Percentiles rank a stretch among this genome's conserved stretches.
Conservation (phyloP, 1,284 basidiomycete genomes). For the Veloporphyrellus conicus region DNA sequence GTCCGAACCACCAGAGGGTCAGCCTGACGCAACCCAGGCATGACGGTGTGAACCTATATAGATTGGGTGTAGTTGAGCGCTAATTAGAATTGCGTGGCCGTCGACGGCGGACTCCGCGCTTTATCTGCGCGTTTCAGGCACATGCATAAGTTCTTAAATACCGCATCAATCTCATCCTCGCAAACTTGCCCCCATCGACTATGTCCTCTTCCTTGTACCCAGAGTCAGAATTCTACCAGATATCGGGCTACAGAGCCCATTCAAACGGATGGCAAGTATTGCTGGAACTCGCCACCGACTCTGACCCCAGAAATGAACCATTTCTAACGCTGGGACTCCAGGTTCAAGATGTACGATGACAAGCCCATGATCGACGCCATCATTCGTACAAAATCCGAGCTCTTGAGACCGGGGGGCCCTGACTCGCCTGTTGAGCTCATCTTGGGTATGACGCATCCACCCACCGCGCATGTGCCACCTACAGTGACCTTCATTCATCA, state of each 20-base stretch:
- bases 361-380: constrained; percentile 17
- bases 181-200: too few relatives aligned
- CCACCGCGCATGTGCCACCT: background rate
- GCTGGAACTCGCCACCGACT: background rate
- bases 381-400: background rate
- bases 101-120: too few relatives aligned
- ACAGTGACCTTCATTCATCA: background rate
- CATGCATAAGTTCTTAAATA: too few relatives aligned
- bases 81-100: too few relatives aligned
- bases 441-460: constrained; percentile 17
- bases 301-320: background rate
- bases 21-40: too few relatives aligned
- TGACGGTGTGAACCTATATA: too few relatives aligned
- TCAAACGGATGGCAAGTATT: constrained; percentile 27
- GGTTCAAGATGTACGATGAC: constrained; percentile 32
- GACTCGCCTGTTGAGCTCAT: constrained; percentile 29
- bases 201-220: constrained; percentile 5
- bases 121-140: too few relatives aligned
- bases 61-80: too few relatives aligned
- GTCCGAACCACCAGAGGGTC: background rate
- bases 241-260: constrained; percentile 28
- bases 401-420: constrained; percentile 23
- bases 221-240: constrained; percentile 27
- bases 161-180: too few relatives aligned
- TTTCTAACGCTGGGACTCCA: background rate